Percentiles rank a stretch among this genome's conserved stretches.
phyloP scores from a whole-genome alignment of 768 basidiomycete genomes.

The Lactifluus piperatus region DNA sequence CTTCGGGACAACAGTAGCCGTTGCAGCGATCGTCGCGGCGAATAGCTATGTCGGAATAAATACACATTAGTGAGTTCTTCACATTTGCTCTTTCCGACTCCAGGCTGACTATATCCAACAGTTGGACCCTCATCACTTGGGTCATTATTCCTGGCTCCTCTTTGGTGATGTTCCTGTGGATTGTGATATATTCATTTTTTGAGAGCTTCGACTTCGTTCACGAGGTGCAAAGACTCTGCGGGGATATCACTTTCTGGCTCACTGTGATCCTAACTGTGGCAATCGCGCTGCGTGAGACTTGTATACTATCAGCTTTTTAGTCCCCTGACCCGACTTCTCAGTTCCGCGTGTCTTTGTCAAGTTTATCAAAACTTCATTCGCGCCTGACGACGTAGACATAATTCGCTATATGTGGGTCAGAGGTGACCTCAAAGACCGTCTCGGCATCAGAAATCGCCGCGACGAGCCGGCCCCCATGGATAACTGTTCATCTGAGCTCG shows the following conservation, averaged over 20 bases:
- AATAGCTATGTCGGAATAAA: conserved; percentile 88
- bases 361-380: conserved; percentile 59
- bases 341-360: conserved; percentile 80
- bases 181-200: conserved; percentile 81
- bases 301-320: neutral
- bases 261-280: conserved; percentile 60
- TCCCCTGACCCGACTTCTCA: conserved; percentile 25
- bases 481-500: conserved; percentile 32
- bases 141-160: conserved; percentile 71
- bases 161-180: conserved; percentile 79
- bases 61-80: conserved; percentile 69
- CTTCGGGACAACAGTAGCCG: conserved; percentile 87
- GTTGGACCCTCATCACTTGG: conserved; percentile 85
- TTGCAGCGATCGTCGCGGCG: conserved; percentile 79
- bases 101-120: conserved; percentile 22
- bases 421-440: conserved; percentile 73
- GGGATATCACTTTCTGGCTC: conserved; percentile 77
- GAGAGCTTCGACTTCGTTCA: conserved; percentile 60
- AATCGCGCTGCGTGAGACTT: conserved; percentile 59
- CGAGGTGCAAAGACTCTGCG: conserved; percentile 66
- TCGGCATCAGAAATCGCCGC: conserved; percentile 57
- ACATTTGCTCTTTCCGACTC: conserved; percentile 4
- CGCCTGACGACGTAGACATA: conserved; percentile 81
- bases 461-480: conserved; percentile 27
- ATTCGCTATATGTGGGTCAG: conserved; percentile 87